Base-by-base conservation (phyloP, 2,329 filamentous ascomycete species). In the Gremmenia infestans region DNA sequence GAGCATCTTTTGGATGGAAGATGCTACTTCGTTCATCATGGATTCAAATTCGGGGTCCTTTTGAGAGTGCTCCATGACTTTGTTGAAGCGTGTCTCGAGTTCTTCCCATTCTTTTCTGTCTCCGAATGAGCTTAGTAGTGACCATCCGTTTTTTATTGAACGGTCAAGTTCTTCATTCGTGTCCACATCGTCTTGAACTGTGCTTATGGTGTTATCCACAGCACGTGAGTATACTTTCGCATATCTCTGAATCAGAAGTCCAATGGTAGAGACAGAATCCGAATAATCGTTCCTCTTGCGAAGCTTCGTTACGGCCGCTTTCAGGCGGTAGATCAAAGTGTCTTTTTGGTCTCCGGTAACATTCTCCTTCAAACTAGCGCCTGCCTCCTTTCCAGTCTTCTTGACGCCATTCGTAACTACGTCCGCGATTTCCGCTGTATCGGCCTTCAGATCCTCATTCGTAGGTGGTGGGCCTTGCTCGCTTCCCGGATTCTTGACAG, bases 31-130 rank as follows among this genome's bases (percentile, higher is more conserved):
- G 22, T 79, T 79, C 68, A 95, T 82, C 25, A 96, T 74, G 14
- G 84, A 76, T 65, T 97, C 91, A 57, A 96, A 94, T 52, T 94
- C 85, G 0, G 89, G 88, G 64, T 96, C 90, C 36, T 83, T 85
- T 57, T 87, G 78, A 2, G 87, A 83, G 68, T 95, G 88, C 47
- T 84, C 80, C 67, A 95, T 73, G 40, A 97, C 80, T 48, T 82
- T 77, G 46, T 88, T 80, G 68, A 93, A 86, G 5, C 81, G 77
- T 25, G 79, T 71, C 67, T 91, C 84, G 2, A 93, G 79, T 53
- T 82, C 77, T n/a, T 89, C 76, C 93, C 93, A 97, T 45, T 87
- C 80, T 14, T 84, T 72, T 4, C 73, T 72, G 60, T 90, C 83
- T 4, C 93, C 93, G 63, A 97, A 91, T 0, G 88, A 90, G 50